Evolutionary conservation across 2,329 filamentous ascomycete genomes (phyloP), one percentile per base, ranked within the genome.

Genomic region (Talaromyces sp.): DNA sequence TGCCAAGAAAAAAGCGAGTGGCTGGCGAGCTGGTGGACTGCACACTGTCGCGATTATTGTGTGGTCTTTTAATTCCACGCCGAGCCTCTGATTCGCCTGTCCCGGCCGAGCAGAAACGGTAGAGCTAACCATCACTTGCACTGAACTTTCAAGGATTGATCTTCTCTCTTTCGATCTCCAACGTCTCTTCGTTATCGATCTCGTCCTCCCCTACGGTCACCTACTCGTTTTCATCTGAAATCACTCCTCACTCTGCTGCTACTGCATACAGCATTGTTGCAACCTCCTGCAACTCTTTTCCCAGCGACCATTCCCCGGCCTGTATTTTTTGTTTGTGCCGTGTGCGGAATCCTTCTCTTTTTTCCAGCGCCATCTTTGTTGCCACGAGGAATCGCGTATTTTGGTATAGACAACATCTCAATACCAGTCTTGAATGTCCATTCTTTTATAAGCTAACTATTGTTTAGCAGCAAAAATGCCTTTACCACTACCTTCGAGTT

Each of bases 401-500:
- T 47, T 61, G 47, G 59, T 65, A 62, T 31, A 34, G 4, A 49
- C 61, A 51, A 51, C 40, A 51, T 19, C 8, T 19, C 29, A 45
- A 53, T 15, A 22, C 63, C 64, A 70, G 61, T 58, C 64, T 49
- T 38, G 11, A n/a, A 19, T 36, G 13, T 47, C 3, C 8, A 63
- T 47, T 67, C 67, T 54, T 38, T 19, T 69, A 67, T 69, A 69
- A 69, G 70, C 70, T 66, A 66, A 67, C 68, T 63, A 53, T 68
- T 72, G 68, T 61, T 67, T 68, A 66, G 67, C 64, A 68, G 66
- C 54, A 47, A 67, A 65, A 73, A 85, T 92, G 90, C 86, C 89
- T 82, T 87, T 88, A 77, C 89, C 90, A 82, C 86, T 92, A 78
- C 88, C 90, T 73, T 92, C 91, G 72, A 93, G 89, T 84, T 93